These are phyloP conservation scores for Cylindrotheca closterium DNA, from an alignment of 108 stramenopile species.

Conservation along the genomic window DNA sequence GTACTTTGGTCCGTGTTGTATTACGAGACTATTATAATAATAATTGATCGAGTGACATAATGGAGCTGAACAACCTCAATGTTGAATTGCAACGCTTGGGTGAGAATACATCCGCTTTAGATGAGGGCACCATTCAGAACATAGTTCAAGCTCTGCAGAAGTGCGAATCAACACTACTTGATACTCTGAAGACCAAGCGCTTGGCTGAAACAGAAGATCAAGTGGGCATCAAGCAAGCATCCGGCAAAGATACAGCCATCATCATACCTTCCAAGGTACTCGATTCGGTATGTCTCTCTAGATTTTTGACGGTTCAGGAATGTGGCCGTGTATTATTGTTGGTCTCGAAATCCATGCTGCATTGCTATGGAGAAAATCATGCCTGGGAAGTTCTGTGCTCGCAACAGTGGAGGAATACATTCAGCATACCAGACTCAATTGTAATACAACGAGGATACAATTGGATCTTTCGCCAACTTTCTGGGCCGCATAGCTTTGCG, in stretches of 20 bases:
- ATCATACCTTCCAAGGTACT: not conserved
- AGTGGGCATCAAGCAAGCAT: not conserved
- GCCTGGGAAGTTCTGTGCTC: constrained; percentile 1
- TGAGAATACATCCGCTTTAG: too few relatives aligned
- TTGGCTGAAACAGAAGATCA: too few relatives aligned
- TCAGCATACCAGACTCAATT: not conserved
- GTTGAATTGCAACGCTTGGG: too few relatives aligned
- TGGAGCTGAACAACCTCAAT: too few relatives aligned
- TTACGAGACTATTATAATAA: too few relatives aligned
- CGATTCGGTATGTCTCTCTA: not conserved
- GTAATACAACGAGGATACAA: not conserved
- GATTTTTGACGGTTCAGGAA: constrained; percentile 5
- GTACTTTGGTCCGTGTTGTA: too few relatives aligned
- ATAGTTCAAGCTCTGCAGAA: too few relatives aligned
- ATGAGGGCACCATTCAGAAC: too few relatives aligned
- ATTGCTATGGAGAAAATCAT: not conserved
- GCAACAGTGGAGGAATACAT: not conserved
- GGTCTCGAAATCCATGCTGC: constrained; percentile 1
- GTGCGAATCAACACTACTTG: too few relatives aligned
- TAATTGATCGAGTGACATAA: too few relatives aligned
- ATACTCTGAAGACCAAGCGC: too few relatives aligned
- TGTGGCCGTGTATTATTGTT: constrained; percentile 1
- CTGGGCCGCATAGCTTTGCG: not conserved
- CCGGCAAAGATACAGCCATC: not conserved
- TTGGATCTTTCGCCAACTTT: constrained; percentile 3